Conservation (phyloP, 345 rosid species). For the Melaleuca quinquenervia region DNA sequence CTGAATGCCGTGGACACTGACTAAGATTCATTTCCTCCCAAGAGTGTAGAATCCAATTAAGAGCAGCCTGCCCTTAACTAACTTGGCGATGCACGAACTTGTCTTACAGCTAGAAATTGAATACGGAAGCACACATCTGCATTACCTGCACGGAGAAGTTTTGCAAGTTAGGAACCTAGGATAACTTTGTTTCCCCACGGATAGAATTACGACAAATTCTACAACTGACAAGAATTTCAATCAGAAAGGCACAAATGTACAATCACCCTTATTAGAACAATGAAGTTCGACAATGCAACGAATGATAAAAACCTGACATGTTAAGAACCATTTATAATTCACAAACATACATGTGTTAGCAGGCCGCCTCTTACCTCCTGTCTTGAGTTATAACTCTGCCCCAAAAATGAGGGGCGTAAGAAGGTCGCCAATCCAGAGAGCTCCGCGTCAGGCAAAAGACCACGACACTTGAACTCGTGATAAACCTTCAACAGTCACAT, state of each 20-base stretch:
- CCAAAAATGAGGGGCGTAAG: neutral
- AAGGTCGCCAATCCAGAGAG: neutral
- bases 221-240: neutral
- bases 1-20: neutral
- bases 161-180: neutral
- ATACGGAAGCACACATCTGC: neutral
- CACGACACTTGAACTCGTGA: neutral
- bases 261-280: neutral
- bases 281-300: neutral
- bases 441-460: neutral
- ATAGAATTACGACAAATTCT: neutral
- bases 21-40: neutral
- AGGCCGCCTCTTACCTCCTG: neutral
- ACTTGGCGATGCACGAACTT: neutral
- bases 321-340: neutral
- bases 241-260: neutral
- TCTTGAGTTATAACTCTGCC: neutral
- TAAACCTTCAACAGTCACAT: neutral
- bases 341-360: neutral
- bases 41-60: neutral
- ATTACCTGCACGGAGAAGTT: neutral
- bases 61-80: neutral
- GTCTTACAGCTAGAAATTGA: neutral
- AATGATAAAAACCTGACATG: neutral
- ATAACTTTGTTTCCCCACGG: neutral